These are phyloP conservation scores for Aspergillus ruber DNA, from an alignment of 2,329 filamentous ascomycete species.

Conservation along the genomic window DNA sequence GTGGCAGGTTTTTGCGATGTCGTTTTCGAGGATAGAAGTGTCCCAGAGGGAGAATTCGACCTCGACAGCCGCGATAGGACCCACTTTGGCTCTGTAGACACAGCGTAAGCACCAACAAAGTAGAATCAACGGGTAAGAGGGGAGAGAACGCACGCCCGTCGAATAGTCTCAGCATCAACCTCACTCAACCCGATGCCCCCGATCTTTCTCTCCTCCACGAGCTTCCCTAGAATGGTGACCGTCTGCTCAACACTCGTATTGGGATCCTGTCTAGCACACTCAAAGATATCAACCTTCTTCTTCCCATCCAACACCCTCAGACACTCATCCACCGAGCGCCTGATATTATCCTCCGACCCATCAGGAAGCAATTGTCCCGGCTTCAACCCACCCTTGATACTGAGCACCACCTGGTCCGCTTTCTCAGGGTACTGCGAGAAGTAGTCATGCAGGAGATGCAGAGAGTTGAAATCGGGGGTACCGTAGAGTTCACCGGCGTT, in stretches of 20 bases:
- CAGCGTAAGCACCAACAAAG: slow-evolving; percentile 13
- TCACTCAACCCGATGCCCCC: slow-evolving; percentile 40
- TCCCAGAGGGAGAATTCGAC: slow-evolving; percentile 55
- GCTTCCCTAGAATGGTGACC: slow-evolving; percentile 31
- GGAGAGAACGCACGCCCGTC: slow-evolving; percentile 25
- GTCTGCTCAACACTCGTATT: slow-evolving; percentile 45
- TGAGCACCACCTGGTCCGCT: slow-evolving; percentile 55
- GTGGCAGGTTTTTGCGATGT: slow-evolving; percentile 49
- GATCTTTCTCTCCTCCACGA: slow-evolving; percentile 40
- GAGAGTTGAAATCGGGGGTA: slow-evolving; percentile 49
- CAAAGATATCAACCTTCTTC: slow-evolving; percentile 57
- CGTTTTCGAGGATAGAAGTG: slow-evolving; percentile 53
- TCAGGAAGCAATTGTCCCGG: slow-evolving; percentile 37
- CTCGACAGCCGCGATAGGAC: slow-evolving; percentile 54
- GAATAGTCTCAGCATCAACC: slow-evolving; percentile 41
- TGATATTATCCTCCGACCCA: slow-evolving; percentile 49
- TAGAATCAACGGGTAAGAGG: slow-evolving; percentile 3
- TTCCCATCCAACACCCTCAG: slow-evolving; percentile 48
- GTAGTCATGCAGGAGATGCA: slow-evolving; percentile 56
- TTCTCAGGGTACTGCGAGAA: slow-evolving; percentile 60
- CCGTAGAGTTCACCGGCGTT: slow-evolving; percentile 64
- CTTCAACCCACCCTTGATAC: slow-evolving; percentile 54
- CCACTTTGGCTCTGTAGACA: slow-evolving; percentile 38
- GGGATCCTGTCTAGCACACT: slow-evolving; percentile 52
- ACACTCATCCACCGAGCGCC: slow-evolving; percentile 54